Evolutionary conservation across 2,329 filamentous ascomycete species (phyloP).

Genomic region (Paraconiothyrium brasiliense): DNA sequence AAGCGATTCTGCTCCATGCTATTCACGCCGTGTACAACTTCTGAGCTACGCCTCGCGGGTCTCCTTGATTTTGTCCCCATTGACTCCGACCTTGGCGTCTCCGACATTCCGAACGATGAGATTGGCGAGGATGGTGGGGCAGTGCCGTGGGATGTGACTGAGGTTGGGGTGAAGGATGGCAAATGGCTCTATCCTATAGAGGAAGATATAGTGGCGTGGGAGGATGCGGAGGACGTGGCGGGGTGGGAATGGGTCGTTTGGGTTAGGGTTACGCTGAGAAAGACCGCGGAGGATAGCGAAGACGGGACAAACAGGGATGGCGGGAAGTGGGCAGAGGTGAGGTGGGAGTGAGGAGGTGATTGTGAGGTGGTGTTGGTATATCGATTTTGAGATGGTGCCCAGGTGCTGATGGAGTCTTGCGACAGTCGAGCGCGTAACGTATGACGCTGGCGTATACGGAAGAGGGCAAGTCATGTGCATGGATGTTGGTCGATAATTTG

Average conservation of each 20-base stretch:
- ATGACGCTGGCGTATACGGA: too few relatives aligned
- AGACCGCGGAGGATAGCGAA: too few relatives aligned
- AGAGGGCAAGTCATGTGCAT: too few relatives aligned
- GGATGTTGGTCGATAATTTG: too few relatives aligned
- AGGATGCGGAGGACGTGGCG: neutral
- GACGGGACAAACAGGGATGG: too few relatives aligned
- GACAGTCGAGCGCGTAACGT: too few relatives aligned
- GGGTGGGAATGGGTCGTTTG: neutral
- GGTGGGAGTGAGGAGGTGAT: too few relatives aligned
- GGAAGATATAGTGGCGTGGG: neutral
- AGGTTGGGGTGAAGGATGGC: neutral
- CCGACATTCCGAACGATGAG: neutral
- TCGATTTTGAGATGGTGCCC: too few relatives aligned
- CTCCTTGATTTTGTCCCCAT: neutral
- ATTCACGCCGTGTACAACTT: conserved; percentile 23
- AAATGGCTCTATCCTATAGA: neutral
- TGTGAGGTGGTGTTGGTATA: too few relatives aligned
- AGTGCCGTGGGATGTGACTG: neutral
- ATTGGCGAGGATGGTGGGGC: neutral
- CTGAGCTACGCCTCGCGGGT: neutral
- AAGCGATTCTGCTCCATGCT: neutral
- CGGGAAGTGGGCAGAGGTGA: too few relatives aligned
- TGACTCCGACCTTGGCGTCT: neutral
- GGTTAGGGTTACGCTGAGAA: neutral
- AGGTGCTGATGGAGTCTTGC: too few relatives aligned